Evolutionary conservation across 345 rosid genomes (phyloP), one percentile per base, ranked within the genome.

Genomic region (Ailanthus altissimus): DNA sequence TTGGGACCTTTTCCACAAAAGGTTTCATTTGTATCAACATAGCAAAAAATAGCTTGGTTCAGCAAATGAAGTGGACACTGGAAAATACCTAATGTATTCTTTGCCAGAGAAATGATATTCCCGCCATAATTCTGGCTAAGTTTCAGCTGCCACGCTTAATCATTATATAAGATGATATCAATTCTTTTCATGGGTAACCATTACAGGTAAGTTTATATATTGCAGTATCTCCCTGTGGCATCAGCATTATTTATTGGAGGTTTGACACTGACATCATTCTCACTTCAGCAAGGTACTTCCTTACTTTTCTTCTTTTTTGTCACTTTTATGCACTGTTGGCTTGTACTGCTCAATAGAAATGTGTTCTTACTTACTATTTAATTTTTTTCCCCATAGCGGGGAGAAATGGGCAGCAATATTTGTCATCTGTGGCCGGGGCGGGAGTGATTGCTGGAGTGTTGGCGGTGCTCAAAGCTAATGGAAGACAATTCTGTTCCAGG

Each of bases 201-300:
- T 12, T 16, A 42, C n/a, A 72, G 62, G 12, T 75, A n/a, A 13
- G 67, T 21, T 63, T 53, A 68, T 72, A 63, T n/a, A 23, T 56
- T 78, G 83, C 96, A 96, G 99, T 96, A 93, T 86, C 90, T 93
- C 66, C 99, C 99, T 0, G 87, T 92, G 58, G 99, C 99, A 72
- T 96, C 99, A 42, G 96, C 97, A 60, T 79, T 93, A 87, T 56
- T 96, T 5, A 86, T 93, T 15, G 99, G 98, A 82, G 94, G 98
- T 57, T 87, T 96, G 80, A 93, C 99, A 43, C 63, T 87, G 65
- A 93, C 98, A 73, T 83, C 98, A 49, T 76, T 96, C 83, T 84
- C 97, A n/a, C 45, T 92, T 74, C 97, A 93, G 46, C 97, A 92
- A 88, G 99, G 99, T 96, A 86, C 46, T n/a, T 68, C 28, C 49